Conservation (phyloP, 208 protist species). For the Trypanosoma brucei region DNA sequence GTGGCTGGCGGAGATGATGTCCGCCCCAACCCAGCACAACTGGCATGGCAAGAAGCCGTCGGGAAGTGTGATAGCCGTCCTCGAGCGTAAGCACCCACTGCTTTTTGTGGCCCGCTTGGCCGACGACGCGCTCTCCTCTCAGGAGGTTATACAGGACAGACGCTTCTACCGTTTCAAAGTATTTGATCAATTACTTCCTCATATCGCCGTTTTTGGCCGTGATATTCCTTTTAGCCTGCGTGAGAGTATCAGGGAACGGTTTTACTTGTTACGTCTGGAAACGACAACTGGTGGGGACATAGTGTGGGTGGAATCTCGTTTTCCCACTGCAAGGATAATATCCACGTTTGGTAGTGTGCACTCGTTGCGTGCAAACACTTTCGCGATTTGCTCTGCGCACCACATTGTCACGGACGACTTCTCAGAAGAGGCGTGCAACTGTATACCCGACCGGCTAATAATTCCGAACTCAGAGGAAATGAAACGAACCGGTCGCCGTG, state of each 20-base stretch:
- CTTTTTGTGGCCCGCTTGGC: constrained; percentile 32
- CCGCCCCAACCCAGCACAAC: constrained; percentile 24
- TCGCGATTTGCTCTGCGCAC: constrained; percentile 43
- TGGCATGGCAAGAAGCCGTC: constrained; percentile 27
- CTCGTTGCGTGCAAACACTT: constrained; percentile 34
- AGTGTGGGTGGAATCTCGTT: constrained; percentile 8
- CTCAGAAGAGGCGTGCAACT: constrained; percentile 60
- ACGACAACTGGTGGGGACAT: constrained; percentile 6
- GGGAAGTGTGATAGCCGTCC: constrained; percentile 42
- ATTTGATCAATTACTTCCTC: constrained; percentile 57
- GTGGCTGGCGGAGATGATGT: constrained; percentile 25
- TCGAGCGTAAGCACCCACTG: constrained; percentile 40
- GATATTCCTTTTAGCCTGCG: constrained; percentile 47
- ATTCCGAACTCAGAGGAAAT: constrained; percentile 44
- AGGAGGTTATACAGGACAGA: constrained; percentile 26
- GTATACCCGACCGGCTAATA: constrained; percentile 37
- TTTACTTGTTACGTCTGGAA: constrained; percentile 46
- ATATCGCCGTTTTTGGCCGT: constrained; percentile 49
- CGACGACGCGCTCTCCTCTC: constrained; percentile 26
- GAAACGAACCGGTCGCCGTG: constrained; percentile 40
- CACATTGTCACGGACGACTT: constrained; percentile 45
- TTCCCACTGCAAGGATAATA: constrained; percentile 30
- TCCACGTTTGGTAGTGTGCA: constrained; percentile 33
- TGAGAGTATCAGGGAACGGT: constrained; percentile 25
- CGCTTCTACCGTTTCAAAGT: constrained; percentile 64